Evolutionary conservation across 805 yeast species (phyloP).

Genomic region (Hanseniaspora meyeri): DNA sequence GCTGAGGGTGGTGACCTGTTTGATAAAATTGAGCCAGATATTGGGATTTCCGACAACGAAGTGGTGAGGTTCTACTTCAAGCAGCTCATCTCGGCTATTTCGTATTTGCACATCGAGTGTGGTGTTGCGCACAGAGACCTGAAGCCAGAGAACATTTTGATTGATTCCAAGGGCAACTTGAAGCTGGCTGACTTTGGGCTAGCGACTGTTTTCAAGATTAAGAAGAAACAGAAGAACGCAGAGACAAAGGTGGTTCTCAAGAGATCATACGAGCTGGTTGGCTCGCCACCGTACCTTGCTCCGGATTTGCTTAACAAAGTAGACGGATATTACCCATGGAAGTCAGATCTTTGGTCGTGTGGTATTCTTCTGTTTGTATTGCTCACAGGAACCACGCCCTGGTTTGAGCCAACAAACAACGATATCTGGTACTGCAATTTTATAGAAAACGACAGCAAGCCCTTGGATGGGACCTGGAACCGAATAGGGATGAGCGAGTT

Average conservation of each 20-base stretch:
- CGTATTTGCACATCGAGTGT: constrained; percentile 42
- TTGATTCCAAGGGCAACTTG: constrained; percentile 52
- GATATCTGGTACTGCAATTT: constrained; percentile 39
- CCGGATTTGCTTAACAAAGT: constrained; percentile 45
- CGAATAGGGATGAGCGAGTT: constrained; percentile 37
- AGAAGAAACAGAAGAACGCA: constrained; percentile 2
- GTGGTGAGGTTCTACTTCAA: constrained; percentile 57
- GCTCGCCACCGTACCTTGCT: constrained; percentile 69
- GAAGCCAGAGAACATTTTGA: constrained; percentile 55
- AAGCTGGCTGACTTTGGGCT: constrained; percentile 71
- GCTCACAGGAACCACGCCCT: constrained; percentile 54
- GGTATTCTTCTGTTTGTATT: constrained; percentile 53
- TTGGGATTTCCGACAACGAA: constrained; percentile 47
- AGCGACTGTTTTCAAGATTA: constrained; percentile 42
- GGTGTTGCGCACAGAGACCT: constrained; percentile 61
- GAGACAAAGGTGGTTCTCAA: constrained; percentile 18
- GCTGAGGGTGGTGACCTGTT: constrained; percentile 68
- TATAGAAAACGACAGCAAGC: constrained; percentile 35
- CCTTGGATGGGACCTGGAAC: constrained; percentile 42
- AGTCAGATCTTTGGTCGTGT: constrained; percentile 57
- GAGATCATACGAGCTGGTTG: constrained; percentile 44
- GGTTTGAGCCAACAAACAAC: constrained; percentile 50
- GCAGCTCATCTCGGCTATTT: constrained; percentile 51
- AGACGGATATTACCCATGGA: constrained; percentile 45
- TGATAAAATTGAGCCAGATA: constrained; percentile 67